Percentiles rank a stretch among this genome's conserved stretches.
Conservation (phyloP, 345 rosid genomes). For the Gossypium mustelinum region DNA sequence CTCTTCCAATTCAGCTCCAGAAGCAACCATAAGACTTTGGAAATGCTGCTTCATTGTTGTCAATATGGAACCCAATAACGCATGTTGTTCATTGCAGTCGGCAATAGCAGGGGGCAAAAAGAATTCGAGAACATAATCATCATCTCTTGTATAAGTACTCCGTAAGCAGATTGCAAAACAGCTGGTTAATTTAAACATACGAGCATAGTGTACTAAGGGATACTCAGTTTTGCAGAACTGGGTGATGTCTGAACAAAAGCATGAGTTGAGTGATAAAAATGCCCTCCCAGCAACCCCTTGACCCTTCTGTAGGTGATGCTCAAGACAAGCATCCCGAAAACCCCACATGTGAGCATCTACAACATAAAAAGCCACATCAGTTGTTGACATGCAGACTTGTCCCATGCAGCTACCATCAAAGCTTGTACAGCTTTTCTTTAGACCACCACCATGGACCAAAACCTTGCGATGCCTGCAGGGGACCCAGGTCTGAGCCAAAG, state of each 20-base stretch:
- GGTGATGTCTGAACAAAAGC: slow-evolving; percentile 71
- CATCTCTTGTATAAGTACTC: slow-evolving; percentile 74
- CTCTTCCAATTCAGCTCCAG: slow-evolving; percentile 53
- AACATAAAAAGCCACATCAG: slow-evolving; percentile 79
- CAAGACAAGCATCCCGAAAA: slow-evolving; percentile 84
- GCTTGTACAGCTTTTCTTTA: slow-evolving; percentile 82
- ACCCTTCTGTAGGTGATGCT: slow-evolving; percentile 93
- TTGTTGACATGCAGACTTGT: slow-evolving; percentile 86
- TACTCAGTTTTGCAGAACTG: slow-evolving; percentile 79
- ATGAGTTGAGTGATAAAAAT: slow-evolving; percentile 61
- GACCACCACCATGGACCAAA: slow-evolving; percentile 80
- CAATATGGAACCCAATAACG: slow-evolving; percentile 57
- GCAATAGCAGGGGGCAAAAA: slow-evolving; percentile 60
- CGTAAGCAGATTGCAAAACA: slow-evolving; percentile 79
- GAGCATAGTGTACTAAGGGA: slow-evolving; percentile 96
- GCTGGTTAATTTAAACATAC: slow-evolving; percentile 70
- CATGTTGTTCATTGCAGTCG: slow-evolving; percentile 44
- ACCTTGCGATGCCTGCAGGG: slow-evolving; percentile 90
- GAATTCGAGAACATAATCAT: slow-evolving; percentile 82
- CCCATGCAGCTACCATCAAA: slow-evolving; percentile 89
- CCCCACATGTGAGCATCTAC: slow-evolving; percentile 97
- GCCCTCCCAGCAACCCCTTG: slow-evolving; percentile 94
- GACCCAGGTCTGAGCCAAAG: slow-evolving; percentile 98
- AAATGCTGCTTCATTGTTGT: slow-evolving; percentile 78
- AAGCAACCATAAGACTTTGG: slow-evolving; percentile 72